Evolutionary conservation across 2,329 filamentous ascomycete genomes (phyloP), one percentile per base, ranked within the genome.

Genomic region (Coniochaeta sp.): DNA sequence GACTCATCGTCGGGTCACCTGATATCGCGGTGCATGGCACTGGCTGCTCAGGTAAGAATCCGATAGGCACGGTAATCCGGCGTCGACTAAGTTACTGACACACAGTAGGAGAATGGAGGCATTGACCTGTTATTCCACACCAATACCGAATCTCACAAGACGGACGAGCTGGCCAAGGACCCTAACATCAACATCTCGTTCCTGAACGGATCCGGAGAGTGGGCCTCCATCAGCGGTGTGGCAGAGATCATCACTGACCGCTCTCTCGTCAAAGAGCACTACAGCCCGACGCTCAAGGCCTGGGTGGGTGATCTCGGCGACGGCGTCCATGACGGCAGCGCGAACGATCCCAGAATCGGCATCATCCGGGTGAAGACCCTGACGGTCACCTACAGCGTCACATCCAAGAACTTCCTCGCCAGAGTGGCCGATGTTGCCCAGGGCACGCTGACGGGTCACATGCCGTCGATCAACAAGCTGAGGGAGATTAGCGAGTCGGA

Each of bases 71-170:
- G n/a, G n/a, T 28, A 2, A 14, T 52, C 14, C 6, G 5, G 7
- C 6, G 11, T 31, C 47, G 17, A 52, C 1, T n/a, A 52, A 2
- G n/a, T 57, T 12, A 36, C 31, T 19, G 19, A 36, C 67, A 36
- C 22, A 31, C 7, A 55, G 2, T 63, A 93, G 89, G 91, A 96
- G 75, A 80, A 81, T 63, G 88, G 87, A 64, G 89, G 89, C 68
- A 81, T 92, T 61, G 91, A 96, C 72, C 83, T 95, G 60, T 83
- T 96, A 73, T 96, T 96, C 82, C 89, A 95, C 79, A 92, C 91
- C 70, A 96, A 96, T 79, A 92, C 90, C 64, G 89, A 93, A 72
- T 92, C 90, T 11, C 86, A 90, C 76, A 96, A 96, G 81, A 92
- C 90, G 6, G 83, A 91, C 73, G 91, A 96, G 69, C 81, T 96